Evolutionary conservation across 2,329 filamentous ascomycete species (phyloP).

Genomic region (Fusarium paranaense): DNA sequence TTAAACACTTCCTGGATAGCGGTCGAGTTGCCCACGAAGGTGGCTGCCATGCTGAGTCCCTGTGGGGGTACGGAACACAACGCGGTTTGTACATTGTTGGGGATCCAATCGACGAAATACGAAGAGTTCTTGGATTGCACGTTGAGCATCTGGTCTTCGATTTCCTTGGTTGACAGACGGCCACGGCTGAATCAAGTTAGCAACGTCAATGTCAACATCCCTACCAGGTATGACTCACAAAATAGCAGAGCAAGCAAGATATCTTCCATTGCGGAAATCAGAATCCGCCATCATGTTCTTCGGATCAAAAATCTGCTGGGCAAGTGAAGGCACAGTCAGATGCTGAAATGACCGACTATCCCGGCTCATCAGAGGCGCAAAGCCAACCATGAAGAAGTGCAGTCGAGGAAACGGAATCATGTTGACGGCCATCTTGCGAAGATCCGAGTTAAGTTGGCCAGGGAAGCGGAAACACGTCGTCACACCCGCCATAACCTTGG

Average conservation of each 20-base stretch:
- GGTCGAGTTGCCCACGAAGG: constrained; percentile 98
- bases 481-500: constrained; percentile 99
- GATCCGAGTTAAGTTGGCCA: constrained; percentile 99
- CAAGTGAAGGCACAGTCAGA: constrained; percentile 95
- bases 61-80: constrained; percentile 98
- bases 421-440: constrained; percentile 99
- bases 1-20: constrained; percentile 99
- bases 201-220: neutral
- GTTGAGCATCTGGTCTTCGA: constrained; percentile 99
- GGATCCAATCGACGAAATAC: constrained; percentile 99
- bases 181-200: constrained; percentile 74
- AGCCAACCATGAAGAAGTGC: constrained; percentile 99
- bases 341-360: constrained; percentile 93
- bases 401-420: constrained; percentile 99
- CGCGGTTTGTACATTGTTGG: constrained; percentile 99
- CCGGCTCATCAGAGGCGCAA: constrained; percentile 92
- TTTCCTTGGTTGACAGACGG: constrained; percentile 99
- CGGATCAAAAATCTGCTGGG: constrained; percentile 99
- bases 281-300: constrained; percentile 99
- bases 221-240: constrained; percentile 70
- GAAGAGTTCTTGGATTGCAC: constrained; percentile 99
- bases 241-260: constrained; percentile 99
- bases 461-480: constrained; percentile 99
- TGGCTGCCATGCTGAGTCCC: constrained; percentile 98
- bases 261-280: constrained; percentile 99